Percentiles rank a stretch among this genome's conserved stretches.
phyloP scores from a whole-genome alignment of 345 rosid species.

The Acer negundo region DNA sequence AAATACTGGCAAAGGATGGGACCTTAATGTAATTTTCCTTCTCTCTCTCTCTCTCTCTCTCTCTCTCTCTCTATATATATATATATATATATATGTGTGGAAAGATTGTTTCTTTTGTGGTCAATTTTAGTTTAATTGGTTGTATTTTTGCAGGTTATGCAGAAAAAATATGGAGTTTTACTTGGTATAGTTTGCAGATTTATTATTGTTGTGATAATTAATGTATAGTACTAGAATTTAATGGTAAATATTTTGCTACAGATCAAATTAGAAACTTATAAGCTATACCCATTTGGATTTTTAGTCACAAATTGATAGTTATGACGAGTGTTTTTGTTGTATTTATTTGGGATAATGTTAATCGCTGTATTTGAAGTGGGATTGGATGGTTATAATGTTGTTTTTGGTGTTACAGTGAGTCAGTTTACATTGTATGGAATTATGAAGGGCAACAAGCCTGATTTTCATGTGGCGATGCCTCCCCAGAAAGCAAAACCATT shows the following conservation, averaged over 20 bases:
- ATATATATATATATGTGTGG: too few relatives aligned
- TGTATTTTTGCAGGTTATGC: conserved; percentile 69
- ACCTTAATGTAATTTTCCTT: conserved; percentile 58
- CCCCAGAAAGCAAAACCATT: conserved; percentile 78
- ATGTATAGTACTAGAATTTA: background rate
- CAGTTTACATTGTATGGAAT: conserved; percentile 88
- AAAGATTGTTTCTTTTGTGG: background rate
- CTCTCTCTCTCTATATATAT: too few relatives aligned
- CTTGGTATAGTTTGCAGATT: conserved; percentile 45
- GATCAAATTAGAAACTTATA: background rate
- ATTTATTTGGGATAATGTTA: background rate
- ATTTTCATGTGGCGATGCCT: conserved; percentile 94
- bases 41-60: too few relatives aligned
- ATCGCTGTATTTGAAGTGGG: background rate
- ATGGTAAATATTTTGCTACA: background rate
- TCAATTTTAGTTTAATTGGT: background rate
- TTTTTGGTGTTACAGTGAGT: conserved; percentile 58
- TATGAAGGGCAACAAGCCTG: conserved; percentile 97
- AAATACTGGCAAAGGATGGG: conserved; percentile 79
- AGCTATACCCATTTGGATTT: background rate
- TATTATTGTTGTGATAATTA: too few relatives aligned
- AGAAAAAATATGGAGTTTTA: conserved; percentile 68
- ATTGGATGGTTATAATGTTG: conserved; percentile 14
- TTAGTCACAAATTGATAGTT: background rate
- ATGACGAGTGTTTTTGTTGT: background rate